A percentile compares a stretch with the other conserved stretches of the same genome.
Evolutionary conservation across 192 early-diverging fungal genomes (phyloP).

Genomic region (Coemansia sp.): DNA sequence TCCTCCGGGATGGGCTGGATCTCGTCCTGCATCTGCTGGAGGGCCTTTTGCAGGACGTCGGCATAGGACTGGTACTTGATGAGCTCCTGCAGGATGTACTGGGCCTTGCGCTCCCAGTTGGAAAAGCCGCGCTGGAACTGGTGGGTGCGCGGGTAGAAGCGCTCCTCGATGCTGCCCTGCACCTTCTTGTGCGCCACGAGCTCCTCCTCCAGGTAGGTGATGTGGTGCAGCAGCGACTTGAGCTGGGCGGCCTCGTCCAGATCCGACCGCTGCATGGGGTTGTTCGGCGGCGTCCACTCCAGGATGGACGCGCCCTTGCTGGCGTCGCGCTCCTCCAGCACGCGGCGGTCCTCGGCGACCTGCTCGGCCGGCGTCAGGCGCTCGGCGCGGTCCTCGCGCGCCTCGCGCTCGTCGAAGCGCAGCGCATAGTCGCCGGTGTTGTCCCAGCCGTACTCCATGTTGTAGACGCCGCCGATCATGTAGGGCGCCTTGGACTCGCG

Average conservation of each 20-base stretch:
- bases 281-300: conserved; percentile 54
- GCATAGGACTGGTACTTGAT: conserved; percentile 82
- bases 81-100: conserved; percentile 76
- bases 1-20: conserved; percentile 48
- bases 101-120: conserved; percentile 80
- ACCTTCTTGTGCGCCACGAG: conserved; percentile 69
- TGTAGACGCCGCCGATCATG: conserved; percentile 80
- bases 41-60: conserved; percentile 68
- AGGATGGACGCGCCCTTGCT: conserved; percentile 40
- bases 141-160: conserved; percentile 60
- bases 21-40: conserved; percentile 54
- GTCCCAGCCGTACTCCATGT: conserved; percentile 94
- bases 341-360: conserved; percentile 39
- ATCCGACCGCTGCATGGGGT: conserved; percentile 55
- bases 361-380: conserved; percentile 21
- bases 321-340: conserved; percentile 42
- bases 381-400: conserved; percentile 42
- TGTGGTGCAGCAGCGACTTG: conserved; percentile 62
- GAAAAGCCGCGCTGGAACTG: conserved; percentile 65
- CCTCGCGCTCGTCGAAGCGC: conserved; percentile 49
- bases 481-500: conserved; percentile 84
- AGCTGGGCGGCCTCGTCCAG: conserved; percentile 58
- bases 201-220: conserved; percentile 62
- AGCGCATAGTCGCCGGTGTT: conserved; percentile 52
- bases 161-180: conserved; percentile 50